Evolutionary conservation across 306 rosid species (phyloP), one percentile per base, ranked within the genome.

Genomic region (Carpinus viminea): DNA sequence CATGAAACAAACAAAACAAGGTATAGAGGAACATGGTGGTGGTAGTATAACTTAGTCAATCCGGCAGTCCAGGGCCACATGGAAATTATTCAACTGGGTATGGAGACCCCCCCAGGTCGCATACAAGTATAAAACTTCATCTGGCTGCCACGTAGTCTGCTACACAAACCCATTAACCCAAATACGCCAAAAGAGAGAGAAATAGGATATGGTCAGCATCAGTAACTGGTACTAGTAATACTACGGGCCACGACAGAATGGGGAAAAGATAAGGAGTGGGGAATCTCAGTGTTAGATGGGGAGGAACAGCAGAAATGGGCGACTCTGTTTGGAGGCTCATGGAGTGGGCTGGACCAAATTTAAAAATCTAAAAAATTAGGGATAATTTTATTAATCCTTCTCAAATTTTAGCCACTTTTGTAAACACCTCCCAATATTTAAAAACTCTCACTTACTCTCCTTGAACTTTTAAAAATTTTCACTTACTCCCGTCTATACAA

Each of bases 321-420:
- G 83, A 61, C 53, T 7, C 38, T 13, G 26, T 55, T 80, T 74
- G 84, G 78, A 87, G 74, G 65, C 62, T 71, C 81, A 79, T 82
- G 87, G 15, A 73, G 73, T 68, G 78, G 61, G 26, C 1, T 24
- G 26, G 26, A 24, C 26, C 26, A 24, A 24, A 24, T 24, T 24
- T 24, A 24, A 24, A 24, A 24, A 24, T 24, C 26, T 24, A 24
- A 24, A 24, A 24, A 24, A 24, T 24, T 24, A 0, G n/a, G n/a
- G n/a, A n/a, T n/a, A n/a, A n/a, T n/a, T n/a, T n/a, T n/a, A n/a
- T n/a, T n/a, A n/a, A n/a, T n/a, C n/a, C n/a, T n/a, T n/a, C n/a
- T n/a, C n/a, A n/a, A n/a, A n/a, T n/a, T n/a, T n/a, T n/a, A n/a
- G n/a, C n/a, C n/a, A n/a, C n/a, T n/a, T n/a, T n/a, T n/a, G n/a